These are phyloP conservation scores for Chrysopogon serrulatus DNA, from an alignment of 176 grass and related monocot species.

Conservation along the genomic window DNA sequence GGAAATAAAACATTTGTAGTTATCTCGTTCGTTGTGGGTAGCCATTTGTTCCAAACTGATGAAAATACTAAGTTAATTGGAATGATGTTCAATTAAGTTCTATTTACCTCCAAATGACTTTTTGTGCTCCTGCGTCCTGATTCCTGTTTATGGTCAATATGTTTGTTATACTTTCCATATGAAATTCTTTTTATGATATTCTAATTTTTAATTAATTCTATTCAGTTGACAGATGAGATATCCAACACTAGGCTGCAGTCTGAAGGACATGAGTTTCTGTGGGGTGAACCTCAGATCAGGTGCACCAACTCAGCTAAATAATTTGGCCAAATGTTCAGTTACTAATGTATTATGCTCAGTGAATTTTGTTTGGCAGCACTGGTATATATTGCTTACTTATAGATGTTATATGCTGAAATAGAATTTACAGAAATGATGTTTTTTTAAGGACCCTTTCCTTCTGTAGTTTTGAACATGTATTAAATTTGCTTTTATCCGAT, in stretches of 20 bases:
- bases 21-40: not conserved
- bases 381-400: not conserved
- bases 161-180: not conserved
- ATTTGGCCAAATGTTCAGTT: slow-evolving; percentile 2
- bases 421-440: not conserved
- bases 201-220: slow-evolving; percentile 27
- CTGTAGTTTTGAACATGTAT: not conserved
- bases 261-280: slow-evolving; percentile 33
- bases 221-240: slow-evolving; percentile 48
- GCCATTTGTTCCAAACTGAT: not conserved
- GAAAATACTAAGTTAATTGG: not conserved
- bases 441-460: not conserved
- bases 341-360: slow-evolving; percentile 4
- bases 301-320: not conserved
- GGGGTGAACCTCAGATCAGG: slow-evolving; percentile 33
- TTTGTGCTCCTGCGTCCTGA: not conserved
- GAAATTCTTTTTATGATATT: slow-evolving; percentile 1
- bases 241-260: slow-evolving; percentile 18
- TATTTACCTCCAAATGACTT: not conserved
- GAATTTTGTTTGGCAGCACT: not conserved
- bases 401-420: not conserved
- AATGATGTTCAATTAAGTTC: not conserved
- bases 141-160: not conserved
- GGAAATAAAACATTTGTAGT: not conserved
- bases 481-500: not conserved